These are phyloP conservation scores for Mrakia hoshinonis DNA, from an alignment of 768 basidiomycete genomes.

Conservation along the genomic window DNA sequence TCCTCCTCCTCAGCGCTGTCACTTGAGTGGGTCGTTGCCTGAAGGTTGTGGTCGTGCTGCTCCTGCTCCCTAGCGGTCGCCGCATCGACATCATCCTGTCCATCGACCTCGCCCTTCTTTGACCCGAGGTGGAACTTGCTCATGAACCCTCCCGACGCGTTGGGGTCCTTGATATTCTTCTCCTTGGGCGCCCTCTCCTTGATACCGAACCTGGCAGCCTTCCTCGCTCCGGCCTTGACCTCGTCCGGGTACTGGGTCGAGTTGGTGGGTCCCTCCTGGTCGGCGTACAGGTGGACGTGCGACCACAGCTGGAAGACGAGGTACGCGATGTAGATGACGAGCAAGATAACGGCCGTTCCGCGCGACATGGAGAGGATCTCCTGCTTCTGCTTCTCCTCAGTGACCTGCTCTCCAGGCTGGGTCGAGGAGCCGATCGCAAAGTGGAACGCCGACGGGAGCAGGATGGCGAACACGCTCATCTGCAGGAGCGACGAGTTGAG, in stretches of 20 bases:
- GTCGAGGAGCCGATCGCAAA: background rate
- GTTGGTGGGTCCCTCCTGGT: slow-evolving; percentile 5
- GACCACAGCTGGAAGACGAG: slow-evolving; percentile 28
- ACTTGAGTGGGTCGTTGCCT: background rate
- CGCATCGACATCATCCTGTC: background rate
- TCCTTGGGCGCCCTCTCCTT: background rate
- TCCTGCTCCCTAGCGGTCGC: background rate
- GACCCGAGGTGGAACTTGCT: background rate
- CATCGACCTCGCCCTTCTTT: background rate
- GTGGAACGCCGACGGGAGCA: slow-evolving; percentile 26
- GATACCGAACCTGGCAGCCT: background rate
- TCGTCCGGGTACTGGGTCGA: slow-evolving; percentile 26
- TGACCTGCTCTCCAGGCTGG: background rate
- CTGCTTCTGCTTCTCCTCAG: background rate
- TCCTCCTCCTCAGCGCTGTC: slow-evolving; percentile 18
- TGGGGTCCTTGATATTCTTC: background rate
- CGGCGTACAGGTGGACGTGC: slow-evolving; percentile 26
- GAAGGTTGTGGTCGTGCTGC: background rate
- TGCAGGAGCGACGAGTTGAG: slow-evolving; percentile 25
- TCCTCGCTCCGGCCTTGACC: background rate
- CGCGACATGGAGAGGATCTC: slow-evolving; percentile 22
- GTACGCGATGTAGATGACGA: slow-evolving; percentile 21
- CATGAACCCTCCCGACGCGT: background rate
- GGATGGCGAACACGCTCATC: slow-evolving; percentile 19
- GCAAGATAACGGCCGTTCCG: slow-evolving; percentile 21